Evolutionary conservation across 495 filamentous ascomycete species (phyloP).

Genomic region (Diplogelasinospora grovesii): DNA sequence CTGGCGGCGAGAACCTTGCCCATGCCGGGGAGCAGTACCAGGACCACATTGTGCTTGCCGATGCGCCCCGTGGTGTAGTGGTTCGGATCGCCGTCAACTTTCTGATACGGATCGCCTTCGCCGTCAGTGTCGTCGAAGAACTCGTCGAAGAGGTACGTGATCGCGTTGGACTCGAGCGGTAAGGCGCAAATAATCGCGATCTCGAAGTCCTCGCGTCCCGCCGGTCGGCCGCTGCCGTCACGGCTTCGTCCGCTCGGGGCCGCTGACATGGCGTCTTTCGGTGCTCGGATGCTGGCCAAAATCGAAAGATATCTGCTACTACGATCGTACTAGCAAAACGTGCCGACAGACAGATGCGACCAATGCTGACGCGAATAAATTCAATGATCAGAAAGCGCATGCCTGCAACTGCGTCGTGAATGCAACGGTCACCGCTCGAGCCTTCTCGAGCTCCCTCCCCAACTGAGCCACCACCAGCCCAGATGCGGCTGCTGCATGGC

Average conservation of each 20-base stretch:
- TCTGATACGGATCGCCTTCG: slow-evolving; percentile 14
- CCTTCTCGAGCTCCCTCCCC: too few relatives aligned
- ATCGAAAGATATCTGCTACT: too few relatives aligned
- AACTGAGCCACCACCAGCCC: too few relatives aligned
- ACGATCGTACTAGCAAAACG: too few relatives aligned
- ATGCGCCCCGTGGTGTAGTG: slow-evolving; percentile 33
- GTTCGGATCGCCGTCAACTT: slow-evolving; percentile 21
- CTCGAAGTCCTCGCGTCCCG: not conserved
- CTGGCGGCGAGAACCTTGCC: slow-evolving; percentile 26
- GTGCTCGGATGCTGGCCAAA: too few relatives aligned
- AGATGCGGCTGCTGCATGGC: too few relatives aligned
- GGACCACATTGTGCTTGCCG: slow-evolving; percentile 30
- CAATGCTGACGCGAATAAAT: too few relatives aligned
- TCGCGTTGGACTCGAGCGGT: slow-evolving; percentile 22
- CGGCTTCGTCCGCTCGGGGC: not conserved
- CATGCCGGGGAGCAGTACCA: slow-evolving; percentile 26
- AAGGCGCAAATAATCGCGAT: not conserved
- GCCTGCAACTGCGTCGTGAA: too few relatives aligned
- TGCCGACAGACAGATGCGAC: too few relatives aligned
- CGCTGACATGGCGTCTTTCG: not conserved
- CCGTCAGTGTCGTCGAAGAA: slow-evolving; percentile 21
- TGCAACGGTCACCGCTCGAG: too few relatives aligned
- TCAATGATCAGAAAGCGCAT: too few relatives aligned
- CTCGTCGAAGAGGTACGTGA: slow-evolving; percentile 25
- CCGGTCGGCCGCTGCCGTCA: not conserved